phyloP scores from a whole-genome alignment of 176 grass and related monocot genomes.

The Puya raimondii region DNA sequence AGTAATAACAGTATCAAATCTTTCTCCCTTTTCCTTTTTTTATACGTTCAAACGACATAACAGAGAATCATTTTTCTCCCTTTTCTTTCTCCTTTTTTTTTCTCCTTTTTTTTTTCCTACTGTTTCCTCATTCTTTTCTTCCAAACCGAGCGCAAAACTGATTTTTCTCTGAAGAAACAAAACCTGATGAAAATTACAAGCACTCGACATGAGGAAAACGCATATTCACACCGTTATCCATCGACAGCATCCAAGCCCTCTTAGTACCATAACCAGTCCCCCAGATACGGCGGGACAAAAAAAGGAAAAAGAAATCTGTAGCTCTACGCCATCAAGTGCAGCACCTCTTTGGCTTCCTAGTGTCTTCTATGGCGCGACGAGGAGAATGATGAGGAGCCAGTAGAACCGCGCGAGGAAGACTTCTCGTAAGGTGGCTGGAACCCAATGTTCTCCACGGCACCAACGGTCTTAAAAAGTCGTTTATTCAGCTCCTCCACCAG shows the following conservation, averaged over 20 bases:
- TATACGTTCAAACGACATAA: too few species aligned
- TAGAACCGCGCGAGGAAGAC: neutral
- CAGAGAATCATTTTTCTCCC: too few species aligned
- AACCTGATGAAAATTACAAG: too few species aligned
- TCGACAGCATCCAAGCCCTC: neutral
- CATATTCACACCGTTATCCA: neutral
- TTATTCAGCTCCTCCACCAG: conserved; percentile 86
- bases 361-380: conserved; percentile 15
- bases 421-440: conserved; percentile 36
- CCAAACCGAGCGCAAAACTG: too few species aligned
- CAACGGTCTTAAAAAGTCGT: conserved; percentile 84
- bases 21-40: too few species aligned
- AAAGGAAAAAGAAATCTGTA: conserved; percentile 3
- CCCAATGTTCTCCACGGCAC: conserved; percentile 70
- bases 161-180: too few species aligned
- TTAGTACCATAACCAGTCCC: neutral
- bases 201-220: too few species aligned
- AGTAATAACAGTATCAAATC: too few species aligned
- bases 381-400: neutral
- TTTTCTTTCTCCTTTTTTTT: too few species aligned
- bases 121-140: too few species aligned
- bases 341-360: conserved; percentile 8
- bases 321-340: neutral
- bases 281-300: neutral
- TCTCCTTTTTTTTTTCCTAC: too few species aligned